Conservation (phyloP, 2,329 filamentous ascomycete genomes). For the Orbilia ellipsospora region DNA sequence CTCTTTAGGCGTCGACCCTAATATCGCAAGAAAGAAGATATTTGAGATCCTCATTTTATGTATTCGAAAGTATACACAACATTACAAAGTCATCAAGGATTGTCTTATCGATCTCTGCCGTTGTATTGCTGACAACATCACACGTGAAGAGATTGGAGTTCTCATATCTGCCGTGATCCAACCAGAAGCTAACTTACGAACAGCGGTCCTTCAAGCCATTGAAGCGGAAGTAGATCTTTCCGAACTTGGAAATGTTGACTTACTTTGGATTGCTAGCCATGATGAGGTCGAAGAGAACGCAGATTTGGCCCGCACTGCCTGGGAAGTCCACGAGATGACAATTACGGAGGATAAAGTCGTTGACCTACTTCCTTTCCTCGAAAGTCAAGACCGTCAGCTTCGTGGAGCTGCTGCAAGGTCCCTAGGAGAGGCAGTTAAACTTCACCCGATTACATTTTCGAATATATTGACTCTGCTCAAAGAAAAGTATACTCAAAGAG, state of each 20-base stretch:
- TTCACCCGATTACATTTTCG: constrained; percentile 71
- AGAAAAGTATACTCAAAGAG: constrained; percentile 78
- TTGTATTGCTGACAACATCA: constrained; percentile 85
- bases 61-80: constrained; percentile 89
- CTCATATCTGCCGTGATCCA: constrained; percentile 84
- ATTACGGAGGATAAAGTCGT: constrained; percentile 73
- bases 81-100: constrained; percentile 95
- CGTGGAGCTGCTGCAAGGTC: constrained; percentile 84
- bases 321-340: constrained; percentile 89
- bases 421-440: constrained; percentile 77
- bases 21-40: constrained; percentile 75
- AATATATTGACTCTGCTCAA: constrained; percentile 74
- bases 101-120: constrained; percentile 87
- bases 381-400: constrained; percentile 82
- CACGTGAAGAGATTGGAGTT: constrained; percentile 75
- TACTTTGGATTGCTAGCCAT: constrained; percentile 93
- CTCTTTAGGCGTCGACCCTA: constrained; percentile 56
- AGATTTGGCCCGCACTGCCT: constrained; percentile 85
- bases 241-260: constrained; percentile 83
- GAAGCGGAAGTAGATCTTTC: constrained; percentile 92
- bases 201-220: constrained; percentile 86
- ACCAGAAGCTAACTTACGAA: constrained; percentile 80
- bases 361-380: constrained; percentile 80
- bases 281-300: constrained; percentile 89
- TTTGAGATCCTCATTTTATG: constrained; percentile 77